phyloP scores from a whole-genome alignment of 2,329 filamentous ascomycete species.

The Ophiostoma populinum region DNA sequence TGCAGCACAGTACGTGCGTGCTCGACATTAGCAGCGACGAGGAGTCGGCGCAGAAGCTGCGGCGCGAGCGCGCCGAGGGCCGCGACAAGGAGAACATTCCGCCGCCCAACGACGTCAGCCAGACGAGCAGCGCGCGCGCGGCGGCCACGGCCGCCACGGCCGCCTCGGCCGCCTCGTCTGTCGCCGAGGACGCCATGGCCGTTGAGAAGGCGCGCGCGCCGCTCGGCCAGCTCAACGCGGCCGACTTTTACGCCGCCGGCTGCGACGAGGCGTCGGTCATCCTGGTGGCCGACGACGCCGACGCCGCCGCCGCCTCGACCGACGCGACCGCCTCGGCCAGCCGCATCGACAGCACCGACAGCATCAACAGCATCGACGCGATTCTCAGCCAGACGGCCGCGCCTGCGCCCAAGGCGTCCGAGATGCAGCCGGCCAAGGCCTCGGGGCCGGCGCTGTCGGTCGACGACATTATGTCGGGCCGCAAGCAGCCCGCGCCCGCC shows the following conservation, averaged over 20 bases:
- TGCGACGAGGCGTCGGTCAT: conserved; percentile 46
- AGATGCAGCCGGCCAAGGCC: not conserved
- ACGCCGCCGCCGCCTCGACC: not conserved
- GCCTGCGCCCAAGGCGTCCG: conserved; percentile 5
- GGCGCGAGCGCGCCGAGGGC: conserved; percentile 35
- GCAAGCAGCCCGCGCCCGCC: conserved; percentile 24
- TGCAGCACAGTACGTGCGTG: conserved; percentile 75
- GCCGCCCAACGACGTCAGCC: conserved; percentile 46
- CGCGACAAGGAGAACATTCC: conserved; percentile 89
- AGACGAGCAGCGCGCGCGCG: conserved; percentile 24
- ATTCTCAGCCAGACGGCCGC: not conserved
- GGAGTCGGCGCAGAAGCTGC: conserved; percentile 41
- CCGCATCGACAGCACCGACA: no score
- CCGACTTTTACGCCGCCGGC: conserved; percentile 50
- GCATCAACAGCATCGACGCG: no score
- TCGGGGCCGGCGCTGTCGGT: conserved; percentile 13
- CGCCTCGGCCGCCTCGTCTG: not conserved
- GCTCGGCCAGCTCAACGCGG: conserved; percentile 47
- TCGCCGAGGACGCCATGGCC: conserved; percentile 38
- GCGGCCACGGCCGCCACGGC: conserved; percentile 8
- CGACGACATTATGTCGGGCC: conserved; percentile 22
- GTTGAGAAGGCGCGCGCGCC: conserved; percentile 48
- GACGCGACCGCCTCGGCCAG: no score
- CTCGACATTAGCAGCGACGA: conserved; percentile 86
- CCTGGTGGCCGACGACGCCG: conserved; percentile 28